Evolutionary conservation across 257 asterid genomes (phyloP).

Genomic region (Solanum medicagineum): DNA sequence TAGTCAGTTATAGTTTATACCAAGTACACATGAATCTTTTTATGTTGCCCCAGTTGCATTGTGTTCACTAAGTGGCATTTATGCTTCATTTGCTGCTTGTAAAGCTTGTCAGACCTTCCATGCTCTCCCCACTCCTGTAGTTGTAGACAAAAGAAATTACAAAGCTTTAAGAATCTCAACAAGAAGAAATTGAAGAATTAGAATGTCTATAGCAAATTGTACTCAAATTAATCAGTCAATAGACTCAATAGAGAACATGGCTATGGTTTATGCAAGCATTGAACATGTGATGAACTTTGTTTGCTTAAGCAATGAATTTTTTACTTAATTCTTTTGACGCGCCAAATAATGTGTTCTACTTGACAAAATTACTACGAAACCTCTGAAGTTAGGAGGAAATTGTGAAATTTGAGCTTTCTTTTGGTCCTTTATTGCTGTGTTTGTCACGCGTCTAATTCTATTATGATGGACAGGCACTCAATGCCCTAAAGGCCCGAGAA

Average conservation of each 20-base stretch:
- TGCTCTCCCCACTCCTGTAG: not conserved
- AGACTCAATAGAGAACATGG: not conserved
- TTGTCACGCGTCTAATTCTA: too few species aligned
- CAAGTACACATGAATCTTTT: not conserved
- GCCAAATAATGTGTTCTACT: not conserved
- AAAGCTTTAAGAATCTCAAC: not conserved
- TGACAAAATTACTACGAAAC: not conserved
- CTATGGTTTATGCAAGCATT: not conserved
- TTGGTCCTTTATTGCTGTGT: slow-evolving; percentile 1
- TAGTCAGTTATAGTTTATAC: not conserved
- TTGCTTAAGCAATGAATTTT: not conserved
- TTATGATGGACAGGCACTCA: too few species aligned
- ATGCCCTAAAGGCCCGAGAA: too few species aligned
- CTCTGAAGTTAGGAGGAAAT: not conserved
- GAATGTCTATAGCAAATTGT: not conserved
- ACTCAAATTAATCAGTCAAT: not conserved
- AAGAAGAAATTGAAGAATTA: not conserved
- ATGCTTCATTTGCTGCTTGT: not conserved
- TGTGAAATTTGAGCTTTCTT: not conserved
- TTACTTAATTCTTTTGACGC: not conserved
- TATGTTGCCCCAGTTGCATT: not conserved
- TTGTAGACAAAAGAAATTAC: not conserved
- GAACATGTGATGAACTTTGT: not conserved
- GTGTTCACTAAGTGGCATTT: not conserved
- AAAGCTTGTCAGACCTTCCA: not conserved